Evolutionary conservation across 2,329 filamentous ascomycete species (phyloP).

Genomic region (Bipolaris victoriae): DNA sequence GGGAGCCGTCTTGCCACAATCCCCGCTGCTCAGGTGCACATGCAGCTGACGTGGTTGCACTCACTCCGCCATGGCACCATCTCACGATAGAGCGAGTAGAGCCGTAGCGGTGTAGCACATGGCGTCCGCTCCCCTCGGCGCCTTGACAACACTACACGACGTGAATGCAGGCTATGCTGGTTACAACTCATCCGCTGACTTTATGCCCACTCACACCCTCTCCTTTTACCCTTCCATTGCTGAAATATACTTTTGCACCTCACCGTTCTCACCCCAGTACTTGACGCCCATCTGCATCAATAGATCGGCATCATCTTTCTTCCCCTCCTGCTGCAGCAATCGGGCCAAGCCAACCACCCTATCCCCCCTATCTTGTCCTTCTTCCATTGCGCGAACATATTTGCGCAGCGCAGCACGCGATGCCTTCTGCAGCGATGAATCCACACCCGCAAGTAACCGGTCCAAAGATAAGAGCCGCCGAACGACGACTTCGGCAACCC

Average conservation of each 20-base stretch:
- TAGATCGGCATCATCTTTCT: constrained; percentile 33
- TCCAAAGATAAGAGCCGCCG: constrained; percentile 57
- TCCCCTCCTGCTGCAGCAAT: constrained; percentile 35
- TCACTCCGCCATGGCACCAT: constrained; percentile 12
- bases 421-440: constrained; percentile 61
- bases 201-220: neutral
- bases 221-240: constrained; percentile 31
- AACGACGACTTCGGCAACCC: constrained; percentile 56
- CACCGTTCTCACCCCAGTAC: constrained; percentile 38
- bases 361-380: constrained; percentile 32
- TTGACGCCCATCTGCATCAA: constrained; percentile 37
- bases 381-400: constrained; percentile 38
- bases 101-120: constrained; percentile 30
- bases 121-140: constrained; percentile 24
- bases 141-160: constrained; percentile 8
- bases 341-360: constrained; percentile 31
- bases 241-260: constrained; percentile 33
- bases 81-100: constrained; percentile 23
- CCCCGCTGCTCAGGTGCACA: constrained; percentile 6
- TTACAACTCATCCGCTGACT: constrained; percentile 19
- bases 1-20: constrained; percentile 15
- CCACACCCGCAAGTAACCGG: constrained; percentile 53
- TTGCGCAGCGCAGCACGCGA: constrained; percentile 52
- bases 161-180: constrained; percentile 29
- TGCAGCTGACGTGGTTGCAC: constrained; percentile 30